Evolutionary conservation across 257 asterid species (phyloP).

Genomic region (Nicotiana obtusifolia): DNA sequence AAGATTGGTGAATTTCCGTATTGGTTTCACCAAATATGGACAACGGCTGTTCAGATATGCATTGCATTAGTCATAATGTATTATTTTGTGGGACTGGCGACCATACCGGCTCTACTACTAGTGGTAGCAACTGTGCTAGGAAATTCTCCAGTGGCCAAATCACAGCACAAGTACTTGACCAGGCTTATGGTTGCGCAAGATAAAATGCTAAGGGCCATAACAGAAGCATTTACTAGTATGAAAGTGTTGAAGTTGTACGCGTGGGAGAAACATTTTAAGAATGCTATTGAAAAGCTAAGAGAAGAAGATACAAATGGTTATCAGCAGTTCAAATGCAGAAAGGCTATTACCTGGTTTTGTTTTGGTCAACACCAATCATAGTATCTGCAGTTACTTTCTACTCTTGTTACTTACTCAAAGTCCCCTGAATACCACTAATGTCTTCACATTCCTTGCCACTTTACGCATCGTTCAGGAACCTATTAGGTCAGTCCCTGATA

Average conservation of each 20-base stretch:
- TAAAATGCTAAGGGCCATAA: conserved; percentile 23
- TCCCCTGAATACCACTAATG: conserved; percentile 26
- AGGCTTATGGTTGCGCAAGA: conserved; percentile 38
- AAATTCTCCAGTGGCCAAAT: conserved; percentile 30
- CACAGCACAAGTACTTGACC: conserved; percentile 23
- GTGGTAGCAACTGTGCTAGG: conserved; percentile 20
- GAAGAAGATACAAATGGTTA: conserved; percentile 21
- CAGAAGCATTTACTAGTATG: conserved; percentile 30
- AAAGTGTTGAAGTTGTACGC: conserved; percentile 35
- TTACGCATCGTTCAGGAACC: conserved; percentile 39
- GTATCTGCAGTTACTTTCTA: conserved; percentile 35
- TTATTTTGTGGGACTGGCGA: conserved; percentile 30
- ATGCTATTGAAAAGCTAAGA: conserved; percentile 20
- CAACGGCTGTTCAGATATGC: conserved; percentile 26
- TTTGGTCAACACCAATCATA: conserved; percentile 35
- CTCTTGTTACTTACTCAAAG: conserved; percentile 22
- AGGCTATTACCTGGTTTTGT: conserved; percentile 25
- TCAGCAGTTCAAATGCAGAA: conserved; percentile 17
- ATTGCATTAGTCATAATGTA: conserved; percentile 22
- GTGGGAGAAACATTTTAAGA: conserved; percentile 36
- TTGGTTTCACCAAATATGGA: conserved; percentile 37
- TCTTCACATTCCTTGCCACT: conserved; percentile 33
- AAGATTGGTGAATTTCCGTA: conserved; percentile 31
- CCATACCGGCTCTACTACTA: conserved; percentile 20
- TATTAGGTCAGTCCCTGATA: conserved; percentile 30